phyloP scores from a whole-genome alignment of 83 land plant species.

The Thuja plicata region DNA sequence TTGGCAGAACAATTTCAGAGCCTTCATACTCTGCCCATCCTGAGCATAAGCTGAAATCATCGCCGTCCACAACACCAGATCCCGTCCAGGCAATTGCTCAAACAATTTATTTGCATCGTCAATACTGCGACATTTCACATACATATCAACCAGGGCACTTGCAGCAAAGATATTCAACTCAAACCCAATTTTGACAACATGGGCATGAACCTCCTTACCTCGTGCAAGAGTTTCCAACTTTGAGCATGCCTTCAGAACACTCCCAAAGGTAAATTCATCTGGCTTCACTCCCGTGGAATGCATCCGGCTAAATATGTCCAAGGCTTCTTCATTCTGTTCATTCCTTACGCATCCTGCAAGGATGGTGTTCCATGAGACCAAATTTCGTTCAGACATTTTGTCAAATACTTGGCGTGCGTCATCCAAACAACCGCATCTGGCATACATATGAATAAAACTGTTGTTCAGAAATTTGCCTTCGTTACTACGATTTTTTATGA shows the following conservation, averaged over 20 bases:
- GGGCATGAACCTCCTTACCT: slow-evolving; percentile 35
- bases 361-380: slow-evolving; percentile 21
- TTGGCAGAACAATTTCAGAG: slow-evolving; percentile 3
- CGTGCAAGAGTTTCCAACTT: background rate
- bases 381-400: slow-evolving; percentile 20
- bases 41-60: slow-evolving; percentile 12
- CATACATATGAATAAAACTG: slow-evolving; percentile 15
- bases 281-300: slow-evolving; percentile 16
- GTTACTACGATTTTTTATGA: slow-evolving; percentile 16
- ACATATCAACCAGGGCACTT: slow-evolving; percentile 29
- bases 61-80: slow-evolving; percentile 10
- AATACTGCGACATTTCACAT: slow-evolving; percentile 23
- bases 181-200: slow-evolving; percentile 6
- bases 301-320: slow-evolving; percentile 14
- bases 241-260: slow-evolving; percentile 19
- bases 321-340: slow-evolving; percentile 8
- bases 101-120: slow-evolving; percentile 29
- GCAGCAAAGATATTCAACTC: slow-evolving; percentile 10
- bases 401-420: slow-evolving; percentile 17
- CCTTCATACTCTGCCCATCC: background rate
- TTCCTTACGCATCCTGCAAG: slow-evolving; percentile 11
- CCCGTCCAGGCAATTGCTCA: background rate
- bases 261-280: slow-evolving; percentile 20
- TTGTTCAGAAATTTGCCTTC: background rate
- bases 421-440: slow-evolving; percentile 15